Evolutionary conservation across 2,329 filamentous ascomycete species (phyloP).

Genomic region (Claviceps maximensis): DNA sequence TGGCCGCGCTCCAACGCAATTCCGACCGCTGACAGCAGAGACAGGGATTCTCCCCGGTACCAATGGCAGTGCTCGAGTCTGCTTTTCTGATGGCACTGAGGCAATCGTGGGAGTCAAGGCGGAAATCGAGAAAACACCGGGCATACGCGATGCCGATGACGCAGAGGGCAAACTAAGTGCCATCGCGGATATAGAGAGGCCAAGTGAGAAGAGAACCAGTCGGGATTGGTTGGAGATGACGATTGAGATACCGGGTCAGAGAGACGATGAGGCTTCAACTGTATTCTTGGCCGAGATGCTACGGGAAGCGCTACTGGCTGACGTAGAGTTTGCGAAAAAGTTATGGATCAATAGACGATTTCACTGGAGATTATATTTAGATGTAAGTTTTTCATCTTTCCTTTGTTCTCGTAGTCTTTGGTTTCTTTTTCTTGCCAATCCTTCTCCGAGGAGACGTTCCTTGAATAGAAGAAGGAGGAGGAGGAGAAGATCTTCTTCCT

Average conservation of each 20-base stretch:
- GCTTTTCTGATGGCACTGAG: constrained; percentile 89
- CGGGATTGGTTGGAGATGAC: constrained; percentile 77
- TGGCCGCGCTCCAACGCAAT: constrained; percentile 68
- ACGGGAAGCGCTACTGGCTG: constrained; percentile 68
- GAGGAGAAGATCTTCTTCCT: background rate
- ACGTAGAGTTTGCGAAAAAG: constrained; percentile 53
- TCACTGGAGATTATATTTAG: constrained; percentile 93
- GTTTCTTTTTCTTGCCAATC: background rate
- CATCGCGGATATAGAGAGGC: constrained; percentile 26
- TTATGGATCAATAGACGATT: constrained; percentile 82
- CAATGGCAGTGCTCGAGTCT: constrained; percentile 86
- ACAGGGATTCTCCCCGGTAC: constrained; percentile 78
- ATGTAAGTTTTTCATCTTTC: constrained; percentile 45
- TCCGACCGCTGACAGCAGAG: constrained; percentile 82
- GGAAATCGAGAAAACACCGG: constrained; percentile 66
- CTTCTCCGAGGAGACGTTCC: background rate
- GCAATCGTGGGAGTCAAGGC: constrained; percentile 93
- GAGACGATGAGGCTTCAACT: constrained; percentile 83
- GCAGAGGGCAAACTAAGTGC: constrained; percentile 7
- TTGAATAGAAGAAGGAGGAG: too few species aligned
- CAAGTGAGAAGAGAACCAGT: constrained; percentile 29
- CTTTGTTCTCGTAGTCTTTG: background rate
- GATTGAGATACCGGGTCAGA: constrained; percentile 79
- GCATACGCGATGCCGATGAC: constrained; percentile 14
- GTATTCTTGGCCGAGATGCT: constrained; percentile 83